Evolutionary conservation across 768 basidiomycete species (phyloP), one percentile per base, ranked within the genome.

Genomic region (Lactarius sp.): DNA sequence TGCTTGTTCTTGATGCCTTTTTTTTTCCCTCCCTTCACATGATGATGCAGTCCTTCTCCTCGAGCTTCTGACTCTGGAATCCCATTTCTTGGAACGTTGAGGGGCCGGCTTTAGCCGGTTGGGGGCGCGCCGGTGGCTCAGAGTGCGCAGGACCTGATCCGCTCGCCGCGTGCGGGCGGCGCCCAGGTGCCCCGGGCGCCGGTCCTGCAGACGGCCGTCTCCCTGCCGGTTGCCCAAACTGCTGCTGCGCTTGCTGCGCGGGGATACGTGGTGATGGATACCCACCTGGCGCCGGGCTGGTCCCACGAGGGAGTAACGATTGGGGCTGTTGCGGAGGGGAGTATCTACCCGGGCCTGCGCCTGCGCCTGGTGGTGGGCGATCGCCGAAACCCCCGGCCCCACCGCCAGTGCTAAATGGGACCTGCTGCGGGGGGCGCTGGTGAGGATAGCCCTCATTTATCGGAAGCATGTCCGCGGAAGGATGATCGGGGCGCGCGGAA

Each of bases 71-170:
- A 13, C 87, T 86, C 37, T 86, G 83, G 70, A 94, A 88, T 0
- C 94, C 94, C 94, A 97, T 94, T 79, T 96, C 94, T 22, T 87
- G 90, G 76, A 97, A 95, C 50, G 93, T 94, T 70, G 86, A 80
- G 1, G 90, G 83, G 1, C 85, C n/a, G n/a, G n/a, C 81, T 56
- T 75, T 76, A 56, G 61, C 62, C 18, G 69, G 66, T 4, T 68
- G 66, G n/a, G 67, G 67, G 14, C 57, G 59, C 8, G 57, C 66
- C 22, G 65, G 57, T 4, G 62, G 56, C n/a, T 55, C 51, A 33
- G 47, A 52, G 36, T 39, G 33, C 14, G 18, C 18, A 6, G 50
- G 33, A 20, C 57, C 41, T 14, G 56, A 42, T 34, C 59, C 52
- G 18, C 53, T 56, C 60, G 49, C 27, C 9, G 18, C 27, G 52